Evolutionary conservation across 2,329 filamentous ascomycete species (phyloP).

Genomic region (Remersonia thermophila): DNA sequence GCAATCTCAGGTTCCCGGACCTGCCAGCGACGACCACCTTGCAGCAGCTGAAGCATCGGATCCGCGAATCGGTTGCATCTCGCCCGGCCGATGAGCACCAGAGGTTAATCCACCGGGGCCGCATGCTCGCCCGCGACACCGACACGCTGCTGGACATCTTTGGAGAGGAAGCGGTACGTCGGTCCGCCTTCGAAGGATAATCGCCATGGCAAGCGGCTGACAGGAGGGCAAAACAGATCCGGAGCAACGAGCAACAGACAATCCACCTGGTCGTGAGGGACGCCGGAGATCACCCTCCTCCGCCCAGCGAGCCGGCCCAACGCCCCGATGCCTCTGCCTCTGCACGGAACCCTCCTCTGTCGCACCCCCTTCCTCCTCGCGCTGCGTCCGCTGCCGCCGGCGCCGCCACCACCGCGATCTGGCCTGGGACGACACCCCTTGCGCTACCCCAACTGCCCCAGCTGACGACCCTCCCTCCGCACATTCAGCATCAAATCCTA

Average conservation of each 20-base stretch:
- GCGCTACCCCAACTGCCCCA: conserved; percentile 1
- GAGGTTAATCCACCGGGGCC: conserved; percentile 48
- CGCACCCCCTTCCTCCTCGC: background rate
- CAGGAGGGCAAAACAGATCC: conserved; percentile 28
- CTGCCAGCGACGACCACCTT: conserved; percentile 41
- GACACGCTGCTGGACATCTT: conserved; percentile 47
- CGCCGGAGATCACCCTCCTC: conserved; percentile 16
- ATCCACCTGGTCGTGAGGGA: conserved; percentile 42
- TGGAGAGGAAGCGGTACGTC: conserved; percentile 39
- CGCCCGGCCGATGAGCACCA: conserved; percentile 43
- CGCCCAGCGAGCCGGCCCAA: conserved; percentile 16
- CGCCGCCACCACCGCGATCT: conserved; percentile 4
- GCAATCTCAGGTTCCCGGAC: conserved; percentile 36
- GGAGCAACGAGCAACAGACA: conserved; percentile 34
- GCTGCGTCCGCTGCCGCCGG: no score
- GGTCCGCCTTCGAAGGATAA: background rate
- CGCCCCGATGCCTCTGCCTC: conserved; percentile 9
- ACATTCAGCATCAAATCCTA: conserved; percentile 1
- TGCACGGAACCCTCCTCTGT: conserved; percentile 3
- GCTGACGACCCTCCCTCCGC: conserved; percentile 1
- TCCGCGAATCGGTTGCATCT: conserved; percentile 37
- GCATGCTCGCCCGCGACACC: conserved; percentile 39
- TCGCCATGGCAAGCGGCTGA: background rate
- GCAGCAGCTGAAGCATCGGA: conserved; percentile 44
- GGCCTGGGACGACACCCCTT: background rate